Base-by-base conservation (phyloP, 2,329 filamentous ascomycete species). In the Falciphora oryzae region DNA sequence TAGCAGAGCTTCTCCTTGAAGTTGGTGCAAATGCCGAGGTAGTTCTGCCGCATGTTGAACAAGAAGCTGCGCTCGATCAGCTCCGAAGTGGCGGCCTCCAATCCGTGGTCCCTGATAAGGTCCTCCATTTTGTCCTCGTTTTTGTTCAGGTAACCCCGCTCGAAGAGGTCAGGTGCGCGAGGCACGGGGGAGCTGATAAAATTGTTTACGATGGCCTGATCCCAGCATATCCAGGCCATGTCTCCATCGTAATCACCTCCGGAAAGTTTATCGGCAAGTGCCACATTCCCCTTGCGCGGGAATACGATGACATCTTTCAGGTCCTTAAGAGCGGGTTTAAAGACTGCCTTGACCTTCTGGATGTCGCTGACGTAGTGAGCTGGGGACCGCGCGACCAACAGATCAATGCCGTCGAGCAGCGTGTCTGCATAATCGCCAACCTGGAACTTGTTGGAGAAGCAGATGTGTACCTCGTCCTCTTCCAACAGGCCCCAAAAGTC, bases 221-320 rank as follows among this genome's bases (percentile, higher is more conserved):
- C 89, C 89, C 89, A 94, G 70, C 89, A 92, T 0, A 92, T 76
- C 89, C 90, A 93, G 5, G 90, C 85, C n/a, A 78, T 82, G 67
- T 95, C 91, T 0, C 91, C 91, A 68, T 94, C 91, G 67, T 93
- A 94, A 70, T 94, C 91, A 0, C 91, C 91, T 0, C 91, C 91
- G 1, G 90, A 91, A 0, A 94, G 78, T 69, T 88, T 87, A 11
- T 86, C 83, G 0, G 90, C 91, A 0, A 93, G 79, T 0, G 90
- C 85, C 0, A 76, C 77, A 31, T 81, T 72, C 0, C 90, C 90
- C 66, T 82, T 84, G 0, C 79, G 80, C 0, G 91, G 81, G 68
- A 98, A 97, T 0, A 97, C 83, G 18, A 95, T 81, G 1, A 97
- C 87, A 69, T 97, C 89, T 66, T 89, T 89, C 0, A 97, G 75